Conservation (phyloP, 106 monocot species). For the Hemerocallis citrina region DNA sequence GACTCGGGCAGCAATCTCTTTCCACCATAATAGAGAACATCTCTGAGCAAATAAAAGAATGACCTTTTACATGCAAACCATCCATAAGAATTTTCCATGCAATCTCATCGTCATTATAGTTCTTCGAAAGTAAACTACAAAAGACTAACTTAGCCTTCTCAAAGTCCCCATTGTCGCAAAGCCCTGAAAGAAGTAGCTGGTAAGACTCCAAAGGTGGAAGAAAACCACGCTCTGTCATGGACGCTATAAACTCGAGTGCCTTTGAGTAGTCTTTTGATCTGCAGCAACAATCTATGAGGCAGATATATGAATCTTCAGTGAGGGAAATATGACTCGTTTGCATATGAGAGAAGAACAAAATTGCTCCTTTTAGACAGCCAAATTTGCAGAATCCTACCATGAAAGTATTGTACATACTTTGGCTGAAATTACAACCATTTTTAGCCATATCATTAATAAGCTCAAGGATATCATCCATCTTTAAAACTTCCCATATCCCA, state of each 20-base stretch:
- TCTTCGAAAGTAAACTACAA: slow-evolving; percentile 3
- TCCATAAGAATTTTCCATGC: slow-evolving; percentile 20
- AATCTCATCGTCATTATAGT: slow-evolving; percentile 23
- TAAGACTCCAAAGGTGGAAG: slow-evolving; percentile 21
- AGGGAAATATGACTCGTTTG: slow-evolving; percentile 10
- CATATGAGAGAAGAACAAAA: slow-evolving; percentile 13
- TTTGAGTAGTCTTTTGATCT: slow-evolving; percentile 6
- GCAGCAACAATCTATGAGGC: slow-evolving; percentile 19
- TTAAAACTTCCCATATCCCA: slow-evolving; percentile 15
- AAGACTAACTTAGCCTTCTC: slow-evolving; percentile 18
- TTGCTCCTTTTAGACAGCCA: slow-evolving; percentile 12
- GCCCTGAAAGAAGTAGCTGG: slow-evolving; percentile 12
- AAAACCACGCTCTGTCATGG: not conserved
- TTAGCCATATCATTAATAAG: slow-evolving; percentile 15
- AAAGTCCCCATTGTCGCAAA: slow-evolving; percentile 15
- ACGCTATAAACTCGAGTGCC: slow-evolving; percentile 12
- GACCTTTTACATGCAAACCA: slow-evolving; percentile 11
- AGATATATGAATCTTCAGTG: slow-evolving; percentile 13
- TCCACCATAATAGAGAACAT: slow-evolving; percentile 15
- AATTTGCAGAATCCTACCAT: slow-evolving; percentile 20
- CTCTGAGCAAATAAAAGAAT: slow-evolving; percentile 14
- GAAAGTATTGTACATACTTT: slow-evolving; percentile 8
- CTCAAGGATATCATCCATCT: slow-evolving; percentile 16
- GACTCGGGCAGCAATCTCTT: slow-evolving; percentile 9
- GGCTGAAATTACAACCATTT: slow-evolving; percentile 1